A percentile compares a stretch with the other conserved stretches of the same genome.
Evolutionary conservation across 305 asterid species (phyloP).

Genomic region (Fraxinus floribunda): DNA sequence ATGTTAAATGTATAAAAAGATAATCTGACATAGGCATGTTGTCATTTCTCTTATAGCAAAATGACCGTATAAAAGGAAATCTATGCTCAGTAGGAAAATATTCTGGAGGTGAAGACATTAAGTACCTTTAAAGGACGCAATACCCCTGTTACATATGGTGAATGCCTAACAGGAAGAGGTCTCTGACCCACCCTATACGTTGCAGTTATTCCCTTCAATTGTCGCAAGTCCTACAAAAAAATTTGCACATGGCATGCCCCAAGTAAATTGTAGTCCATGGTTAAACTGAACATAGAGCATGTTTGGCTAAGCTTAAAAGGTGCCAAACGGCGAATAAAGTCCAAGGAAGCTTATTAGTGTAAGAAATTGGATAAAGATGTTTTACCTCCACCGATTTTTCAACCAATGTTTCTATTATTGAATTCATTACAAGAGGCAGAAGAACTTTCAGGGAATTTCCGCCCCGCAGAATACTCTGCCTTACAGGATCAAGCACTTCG

Average conservation of each 20-base stretch:
- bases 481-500: slow-evolving; percentile 79
- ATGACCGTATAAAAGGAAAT: background rate
- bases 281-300: background rate
- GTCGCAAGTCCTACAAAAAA: slow-evolving; percentile 70
- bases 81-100: slow-evolving; percentile 15
- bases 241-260: slow-evolving; percentile 3
- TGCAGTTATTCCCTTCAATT: slow-evolving; percentile 90
- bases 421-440: slow-evolving; percentile 64
- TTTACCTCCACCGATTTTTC: slow-evolving; percentile 85
- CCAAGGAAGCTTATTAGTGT: background rate
- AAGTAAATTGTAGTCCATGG: slow-evolving; percentile 15
- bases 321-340: background rate
- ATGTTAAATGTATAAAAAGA: background rate
- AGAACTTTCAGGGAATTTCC: slow-evolving; percentile 65
- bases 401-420: slow-evolving; percentile 68
- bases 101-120: slow-evolving; percentile 22
- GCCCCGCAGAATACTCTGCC: slow-evolving; percentile 82
- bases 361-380: background rate
- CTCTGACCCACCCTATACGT: slow-evolving; percentile 95
- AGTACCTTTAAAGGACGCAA: slow-evolving; percentile 85
- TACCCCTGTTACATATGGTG: slow-evolving; percentile 77
- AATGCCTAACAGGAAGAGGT: slow-evolving; percentile 95
- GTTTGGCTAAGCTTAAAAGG: background rate
- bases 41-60: background rate
- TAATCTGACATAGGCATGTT: background rate